A percentile compares a stretch with the other conserved stretches of the same genome.
Evolutionary conservation across 2,329 filamentous ascomycete genomes (phyloP).

Genomic region (Trichoderma atrobrunneum): DNA sequence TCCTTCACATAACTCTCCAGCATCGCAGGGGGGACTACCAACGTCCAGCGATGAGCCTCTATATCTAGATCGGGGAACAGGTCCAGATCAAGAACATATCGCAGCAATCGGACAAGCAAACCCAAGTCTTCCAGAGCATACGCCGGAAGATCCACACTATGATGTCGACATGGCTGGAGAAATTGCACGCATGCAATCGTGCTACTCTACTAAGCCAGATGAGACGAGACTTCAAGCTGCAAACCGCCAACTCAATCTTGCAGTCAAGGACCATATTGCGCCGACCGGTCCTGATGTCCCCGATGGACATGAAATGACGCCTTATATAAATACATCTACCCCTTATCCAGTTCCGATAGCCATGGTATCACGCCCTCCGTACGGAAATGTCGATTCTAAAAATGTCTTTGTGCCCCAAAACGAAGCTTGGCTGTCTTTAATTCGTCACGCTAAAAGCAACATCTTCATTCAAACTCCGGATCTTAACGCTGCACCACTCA

Average conservation of each 20-base stretch:
- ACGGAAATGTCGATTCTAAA: constrained; percentile 60
- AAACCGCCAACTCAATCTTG: constrained; percentile 64
- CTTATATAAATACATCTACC: constrained; percentile 50
- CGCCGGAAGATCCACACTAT: constrained; percentile 59
- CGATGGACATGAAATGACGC: constrained; percentile 58
- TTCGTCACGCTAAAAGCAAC: constrained; percentile 59
- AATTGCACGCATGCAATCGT: constrained; percentile 58
- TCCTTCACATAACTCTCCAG: constrained; percentile 8
- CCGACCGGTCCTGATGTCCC: constrained; percentile 54
- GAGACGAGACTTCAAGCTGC: constrained; percentile 59
- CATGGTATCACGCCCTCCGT: constrained; percentile 66
- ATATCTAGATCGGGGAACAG: not conserved
- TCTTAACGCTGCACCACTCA: constrained; percentile 66
- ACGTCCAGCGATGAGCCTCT: constrained; percentile 5
- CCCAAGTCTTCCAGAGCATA: constrained; percentile 50
- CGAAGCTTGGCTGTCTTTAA: constrained; percentile 67
- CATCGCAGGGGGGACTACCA: constrained; percentile 2
- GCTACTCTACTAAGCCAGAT: constrained; percentile 46
- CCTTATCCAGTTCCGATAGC: constrained; percentile 66
- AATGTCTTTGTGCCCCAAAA: constrained; percentile 69
- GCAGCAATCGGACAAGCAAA: not conserved
- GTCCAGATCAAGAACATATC: not conserved
- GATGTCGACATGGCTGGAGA: constrained; percentile 61
- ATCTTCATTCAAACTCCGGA: constrained; percentile 81
- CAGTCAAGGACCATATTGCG: constrained; percentile 48